Conservation (phyloP, 2,329 filamentous ascomycete species). For the Bisporella sp. region DNA sequence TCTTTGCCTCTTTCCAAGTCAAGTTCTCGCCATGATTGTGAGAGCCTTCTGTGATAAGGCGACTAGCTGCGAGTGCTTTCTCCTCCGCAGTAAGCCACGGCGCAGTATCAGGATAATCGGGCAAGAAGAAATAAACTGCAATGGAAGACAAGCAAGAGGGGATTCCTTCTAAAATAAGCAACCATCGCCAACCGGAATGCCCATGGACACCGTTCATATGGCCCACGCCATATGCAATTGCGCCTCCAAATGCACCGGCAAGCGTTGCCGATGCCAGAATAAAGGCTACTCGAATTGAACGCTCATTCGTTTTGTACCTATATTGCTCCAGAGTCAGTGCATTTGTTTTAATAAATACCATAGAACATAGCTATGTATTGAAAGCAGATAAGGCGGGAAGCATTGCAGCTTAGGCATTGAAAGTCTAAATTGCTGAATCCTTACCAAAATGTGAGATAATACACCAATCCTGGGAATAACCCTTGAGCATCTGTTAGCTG, state of each 20-base stretch:
- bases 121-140: conserved; percentile 38
- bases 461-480: conserved; percentile 31
- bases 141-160: conserved; percentile 40
- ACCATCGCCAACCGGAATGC: conserved; percentile 24
- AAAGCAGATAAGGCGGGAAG: no score
- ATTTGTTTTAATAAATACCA: no score
- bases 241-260: conserved; percentile 26
- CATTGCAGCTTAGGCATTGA: no score
- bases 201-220: conserved; percentile 22
- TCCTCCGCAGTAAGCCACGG: conserved; percentile 39
- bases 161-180: conserved; percentile 26
- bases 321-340: no score
- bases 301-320: conserved; percentile 20
- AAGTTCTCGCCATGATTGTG: conserved; percentile 34
- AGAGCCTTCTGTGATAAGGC: conserved; percentile 36
- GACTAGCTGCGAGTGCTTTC: conserved; percentile 32
- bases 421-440: no score
- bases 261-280: conserved; percentile 25
- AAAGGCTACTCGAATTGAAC: conserved; percentile 24
- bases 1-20: conserved; percentile 40
- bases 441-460: conserved; percentile 26
- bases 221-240: conserved; percentile 23
- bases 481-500: conserved; percentile 41
- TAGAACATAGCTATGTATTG: no score
- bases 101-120: conserved; percentile 42